Evolutionary conservation across 108 stramenopile genomes (phyloP).

Genomic region (Pseudonitzschia multiseries): DNA sequence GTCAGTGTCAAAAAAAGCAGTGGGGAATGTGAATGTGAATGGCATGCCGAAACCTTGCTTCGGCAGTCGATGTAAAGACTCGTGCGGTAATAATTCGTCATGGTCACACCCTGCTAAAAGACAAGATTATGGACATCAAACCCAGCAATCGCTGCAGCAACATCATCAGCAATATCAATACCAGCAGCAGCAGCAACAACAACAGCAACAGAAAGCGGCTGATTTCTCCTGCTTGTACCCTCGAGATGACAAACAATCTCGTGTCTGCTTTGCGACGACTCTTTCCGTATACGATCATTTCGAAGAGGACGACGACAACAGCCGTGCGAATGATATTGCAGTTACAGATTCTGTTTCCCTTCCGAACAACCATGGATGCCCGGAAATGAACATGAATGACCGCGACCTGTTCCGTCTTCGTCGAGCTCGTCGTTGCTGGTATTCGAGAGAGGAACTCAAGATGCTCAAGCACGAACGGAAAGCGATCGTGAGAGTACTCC

Average conservation of each 20-base stretch:
- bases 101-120: neutral
- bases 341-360: too few relatives aligned
- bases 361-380: neutral
- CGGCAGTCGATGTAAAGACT: too few relatives aligned
- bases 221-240: slow-evolving; percentile 6
- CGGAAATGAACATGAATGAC: neutral
- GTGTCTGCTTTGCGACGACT: neutral
- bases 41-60: too few relatives aligned
- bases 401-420: neutral
- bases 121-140: neutral
- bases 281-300: slow-evolving; percentile 13
- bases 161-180: neutral
- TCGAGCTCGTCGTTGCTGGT: slow-evolving; percentile 9
- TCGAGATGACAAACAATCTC: slow-evolving; percentile 4
- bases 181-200: neutral
- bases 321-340: neutral
- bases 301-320: slow-evolving; percentile 3
- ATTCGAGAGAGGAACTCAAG: slow-evolving; percentile 25
- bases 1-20: neutral
- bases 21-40: too few relatives aligned
- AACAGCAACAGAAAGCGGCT: neutral
- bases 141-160: neutral
- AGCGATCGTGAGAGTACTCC: slow-evolving; percentile 13
- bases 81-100: neutral
- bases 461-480: slow-evolving; percentile 28